phyloP scores from a whole-genome alignment of 108 stramenopile species.

The Mediolabrus comicus region DNA sequence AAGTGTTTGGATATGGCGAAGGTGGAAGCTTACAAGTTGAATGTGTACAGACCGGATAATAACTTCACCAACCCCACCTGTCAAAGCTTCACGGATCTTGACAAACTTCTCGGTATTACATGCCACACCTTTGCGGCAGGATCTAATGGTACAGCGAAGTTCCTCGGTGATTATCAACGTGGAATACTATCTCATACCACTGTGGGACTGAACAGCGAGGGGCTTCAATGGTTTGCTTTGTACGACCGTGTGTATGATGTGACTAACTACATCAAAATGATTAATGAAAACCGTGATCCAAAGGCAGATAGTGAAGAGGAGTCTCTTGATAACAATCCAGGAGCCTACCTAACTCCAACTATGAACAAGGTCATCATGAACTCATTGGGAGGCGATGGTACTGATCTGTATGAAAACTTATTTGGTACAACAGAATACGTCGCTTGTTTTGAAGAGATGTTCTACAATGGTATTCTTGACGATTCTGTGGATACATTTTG shows the following conservation, averaged over 20 bases:
- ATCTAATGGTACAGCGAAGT: slow-evolving; percentile 32
- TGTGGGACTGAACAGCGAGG: slow-evolving; percentile 23
- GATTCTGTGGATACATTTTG: slow-evolving; percentile 36
- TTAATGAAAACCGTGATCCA: slow-evolving; percentile 28
- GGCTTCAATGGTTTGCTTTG: slow-evolving; percentile 27
- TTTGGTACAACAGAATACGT: slow-evolving; percentile 29
- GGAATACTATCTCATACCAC: slow-evolving; percentile 37
- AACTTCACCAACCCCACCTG: slow-evolving; percentile 53
- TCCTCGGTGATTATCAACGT: slow-evolving; percentile 41
- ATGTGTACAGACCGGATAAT: slow-evolving; percentile 29
- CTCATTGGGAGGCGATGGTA: slow-evolving; percentile 27
- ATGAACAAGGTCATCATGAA: slow-evolving; percentile 45
- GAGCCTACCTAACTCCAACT: slow-evolving; percentile 34
- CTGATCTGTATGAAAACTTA: slow-evolving; percentile 33
- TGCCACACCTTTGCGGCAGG: slow-evolving; percentile 51
- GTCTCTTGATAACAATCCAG: slow-evolving; percentile 8
- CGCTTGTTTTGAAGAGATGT: slow-evolving; percentile 43
- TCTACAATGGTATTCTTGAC: slow-evolving; percentile 36
- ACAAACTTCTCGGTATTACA: slow-evolving; percentile 47
- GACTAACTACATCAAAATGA: slow-evolving; percentile 40
- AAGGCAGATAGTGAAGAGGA: slow-evolving; percentile 1
- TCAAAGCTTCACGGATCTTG: slow-evolving; percentile 39
- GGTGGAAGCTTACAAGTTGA: slow-evolving; percentile 29
- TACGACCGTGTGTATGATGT: slow-evolving; percentile 48
- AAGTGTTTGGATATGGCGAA: slow-evolving; percentile 57